A percentile compares a stretch with the other conserved stretches of the same genome.
phyloP scores from a whole-genome alignment of 225 moss, liverwort and hornwort species.

The Pleurozium schreberi region DNA sequence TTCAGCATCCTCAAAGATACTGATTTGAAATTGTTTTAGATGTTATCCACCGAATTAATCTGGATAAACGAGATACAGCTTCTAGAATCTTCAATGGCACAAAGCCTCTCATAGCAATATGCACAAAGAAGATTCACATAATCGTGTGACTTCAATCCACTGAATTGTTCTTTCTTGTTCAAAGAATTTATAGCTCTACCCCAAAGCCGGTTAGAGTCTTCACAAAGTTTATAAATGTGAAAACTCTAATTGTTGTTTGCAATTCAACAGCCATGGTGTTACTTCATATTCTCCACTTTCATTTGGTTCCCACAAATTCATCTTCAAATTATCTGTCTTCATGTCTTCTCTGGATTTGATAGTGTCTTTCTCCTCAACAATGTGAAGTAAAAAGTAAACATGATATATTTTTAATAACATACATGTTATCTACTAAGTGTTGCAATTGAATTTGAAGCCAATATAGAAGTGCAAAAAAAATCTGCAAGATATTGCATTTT shows the following conservation, averaged over 20 bases:
- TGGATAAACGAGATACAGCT: neutral
- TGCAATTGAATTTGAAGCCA: rapidly evolving
- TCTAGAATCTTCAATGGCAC: neutral
- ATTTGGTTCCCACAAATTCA: neutral
- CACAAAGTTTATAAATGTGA: neutral
- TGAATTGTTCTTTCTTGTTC: neutral
- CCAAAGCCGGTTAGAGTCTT: neutral
- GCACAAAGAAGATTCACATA: neutral
- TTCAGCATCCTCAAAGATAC: rapidly evolving
- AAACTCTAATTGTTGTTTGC: neutral
- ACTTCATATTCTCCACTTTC: neutral
- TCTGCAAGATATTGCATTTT: neutral
- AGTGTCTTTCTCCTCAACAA: neutral
- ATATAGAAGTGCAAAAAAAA: neutral
- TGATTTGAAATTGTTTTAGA: rapidly evolving
- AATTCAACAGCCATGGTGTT: neutral
- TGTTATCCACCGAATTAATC: neutral
- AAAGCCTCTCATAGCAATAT: neutral
- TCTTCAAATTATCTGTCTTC: too few relatives aligned
- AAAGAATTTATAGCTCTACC: neutral
- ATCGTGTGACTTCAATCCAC: neutral
- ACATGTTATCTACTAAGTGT: neutral
- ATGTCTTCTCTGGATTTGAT: too few relatives aligned
- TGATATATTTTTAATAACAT: neutral
- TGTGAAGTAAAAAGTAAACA: neutral